Evolutionary conservation across 2,329 filamentous ascomycete species (phyloP).

Genomic region (Ophiostoma perfectum): DNA sequence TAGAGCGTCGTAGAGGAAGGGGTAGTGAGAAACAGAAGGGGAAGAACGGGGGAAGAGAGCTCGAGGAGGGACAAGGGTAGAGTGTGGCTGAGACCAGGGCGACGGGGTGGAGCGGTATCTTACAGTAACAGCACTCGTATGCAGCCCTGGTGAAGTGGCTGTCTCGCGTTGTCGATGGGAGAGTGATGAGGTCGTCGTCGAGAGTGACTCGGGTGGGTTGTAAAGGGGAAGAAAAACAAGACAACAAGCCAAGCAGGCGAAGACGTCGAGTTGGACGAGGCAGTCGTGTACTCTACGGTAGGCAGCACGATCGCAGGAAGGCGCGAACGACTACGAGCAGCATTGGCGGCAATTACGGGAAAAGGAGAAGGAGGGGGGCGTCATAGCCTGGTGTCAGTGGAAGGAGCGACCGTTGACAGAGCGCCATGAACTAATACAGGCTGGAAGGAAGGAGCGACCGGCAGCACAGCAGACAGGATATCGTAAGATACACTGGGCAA

Average conservation of each 20-base stretch:
- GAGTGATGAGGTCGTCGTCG: not conserved
- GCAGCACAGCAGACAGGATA: not conserved
- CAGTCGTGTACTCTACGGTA: not conserved
- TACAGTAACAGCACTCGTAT: slow-evolving; percentile 1
- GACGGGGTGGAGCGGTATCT: not conserved
- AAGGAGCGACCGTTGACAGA: slow-evolving; percentile 11
- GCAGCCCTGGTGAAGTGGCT: no score
- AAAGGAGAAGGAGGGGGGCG: slow-evolving; percentile 1
- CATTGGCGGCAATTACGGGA: not conserved
- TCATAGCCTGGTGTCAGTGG: not conserved
- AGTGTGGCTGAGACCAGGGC: slow-evolving; percentile 13
- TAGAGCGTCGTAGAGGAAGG: not conserved
- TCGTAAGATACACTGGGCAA: no score
- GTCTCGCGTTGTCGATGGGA: no score
- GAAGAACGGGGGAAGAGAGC: not conserved
- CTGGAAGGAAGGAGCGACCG: slow-evolving; percentile 1
- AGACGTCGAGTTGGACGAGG: not conserved
- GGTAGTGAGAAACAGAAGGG: not conserved
- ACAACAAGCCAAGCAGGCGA: not conserved
- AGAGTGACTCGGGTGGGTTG: not conserved
- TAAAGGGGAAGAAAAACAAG: not conserved
- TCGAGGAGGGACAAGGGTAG: not conserved
- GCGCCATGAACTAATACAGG: not conserved
- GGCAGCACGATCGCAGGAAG: slow-evolving; percentile 1
- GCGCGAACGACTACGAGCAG: not conserved